These are phyloP conservation scores for Apiospora kogelbergensis DNA, from an alignment of 2,329 filamentous ascomycete species.

Conservation along the genomic window DNA sequence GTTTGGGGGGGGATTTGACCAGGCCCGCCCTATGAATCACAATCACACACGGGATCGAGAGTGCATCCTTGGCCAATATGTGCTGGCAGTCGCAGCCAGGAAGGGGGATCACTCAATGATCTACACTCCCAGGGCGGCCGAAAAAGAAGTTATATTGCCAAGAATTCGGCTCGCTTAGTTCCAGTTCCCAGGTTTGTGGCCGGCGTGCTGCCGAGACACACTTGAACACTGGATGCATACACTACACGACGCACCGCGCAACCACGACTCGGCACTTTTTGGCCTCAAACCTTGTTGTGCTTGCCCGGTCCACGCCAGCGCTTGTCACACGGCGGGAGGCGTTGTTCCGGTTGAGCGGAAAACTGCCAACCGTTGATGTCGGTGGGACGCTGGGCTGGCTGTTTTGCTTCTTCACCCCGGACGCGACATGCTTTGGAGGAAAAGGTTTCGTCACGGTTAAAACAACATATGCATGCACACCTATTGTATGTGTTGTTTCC, in stretches of 20 bases:
- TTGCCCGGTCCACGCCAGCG: not conserved
- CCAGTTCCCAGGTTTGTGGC: not conserved
- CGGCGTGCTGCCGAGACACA: not conserved
- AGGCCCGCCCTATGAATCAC: too few species aligned
- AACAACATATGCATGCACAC: too few species aligned
- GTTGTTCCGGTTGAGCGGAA: not conserved
- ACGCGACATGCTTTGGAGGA: too few species aligned
- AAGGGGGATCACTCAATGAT: not conserved
- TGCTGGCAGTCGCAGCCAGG: not conserved
- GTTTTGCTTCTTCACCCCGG: not conserved
- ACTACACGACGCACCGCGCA: not conserved
- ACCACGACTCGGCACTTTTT: not conserved
- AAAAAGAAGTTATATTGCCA: constrained; percentile 3
- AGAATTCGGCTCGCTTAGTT: not conserved
- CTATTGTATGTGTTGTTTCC: too few species aligned
- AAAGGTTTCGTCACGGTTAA: too few species aligned
- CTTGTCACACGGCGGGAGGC: not conserved
- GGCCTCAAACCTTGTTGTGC: not conserved
- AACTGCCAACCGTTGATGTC: not conserved
- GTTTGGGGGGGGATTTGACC: too few species aligned
- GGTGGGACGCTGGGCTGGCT: not conserved
- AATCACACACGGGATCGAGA: not conserved
- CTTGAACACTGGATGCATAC: too few species aligned
- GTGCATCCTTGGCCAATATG: not conserved
- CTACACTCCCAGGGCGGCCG: not conserved